Base-by-base conservation (phyloP, 805 yeast genomes). In the Candida andamanensis region DNA sequence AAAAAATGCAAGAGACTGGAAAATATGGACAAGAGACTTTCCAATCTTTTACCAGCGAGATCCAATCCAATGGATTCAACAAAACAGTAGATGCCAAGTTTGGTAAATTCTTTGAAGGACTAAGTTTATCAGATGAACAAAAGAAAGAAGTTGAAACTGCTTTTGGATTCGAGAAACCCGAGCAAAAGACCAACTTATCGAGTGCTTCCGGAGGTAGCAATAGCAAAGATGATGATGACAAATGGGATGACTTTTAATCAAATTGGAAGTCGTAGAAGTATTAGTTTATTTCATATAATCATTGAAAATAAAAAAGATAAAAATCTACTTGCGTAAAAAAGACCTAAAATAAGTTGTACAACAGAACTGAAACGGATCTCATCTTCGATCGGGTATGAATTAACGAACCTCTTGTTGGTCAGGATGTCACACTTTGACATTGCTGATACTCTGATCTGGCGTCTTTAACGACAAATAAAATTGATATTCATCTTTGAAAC, bases 1-100 rank as follows among this genome's bases (percentile, higher is more conserved):
- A 85, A 53, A 86, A 79, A 51, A 83, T 90, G 63, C 95, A 84
- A 54, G 94, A 87, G 45, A 85, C 96, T 1, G 83, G 94, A 20
- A 72, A 67, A 39, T 77, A 76, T 44, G 85, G 95, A 17, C 78
- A 76, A 33, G 81, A 79, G 42, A 78, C 80, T n/a, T 70, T 75
- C 47, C 70, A 67, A 40, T 63, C 66, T 12, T 76, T 78, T 50
- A 78, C 86, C 24, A 40, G 51, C 22, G 60, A 69, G 53, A 44
- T 60, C 17, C 61, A 58, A 54, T 58, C 44, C 40, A 67, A 50
- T 34, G 67, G 69, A 5, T 44, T 61, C 28, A 58, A 61, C 42
- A 58, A 54, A 33, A 58, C 70, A 31, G 75, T 70, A 40, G 69
- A 58, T 37, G 60, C 64, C 24, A 61, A 68, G 35, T 76, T 72